These are phyloP conservation scores for Solanum sejunctum DNA, from an alignment of 257 asterid genomes.

Conservation along the genomic window DNA sequence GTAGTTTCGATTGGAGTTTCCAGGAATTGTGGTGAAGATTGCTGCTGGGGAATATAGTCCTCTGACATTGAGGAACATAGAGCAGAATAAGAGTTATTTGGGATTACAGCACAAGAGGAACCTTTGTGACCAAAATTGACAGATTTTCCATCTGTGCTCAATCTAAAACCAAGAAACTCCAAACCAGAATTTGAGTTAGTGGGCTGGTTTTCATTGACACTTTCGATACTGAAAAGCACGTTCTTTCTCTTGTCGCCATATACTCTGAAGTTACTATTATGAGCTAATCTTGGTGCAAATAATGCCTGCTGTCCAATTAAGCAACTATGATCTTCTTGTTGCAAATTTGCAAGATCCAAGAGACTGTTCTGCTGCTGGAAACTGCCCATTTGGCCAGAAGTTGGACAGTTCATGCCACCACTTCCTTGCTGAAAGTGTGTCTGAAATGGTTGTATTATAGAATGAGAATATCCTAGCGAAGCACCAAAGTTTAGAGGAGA, in stretches of 20 bases:
- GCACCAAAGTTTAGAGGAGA: neutral
- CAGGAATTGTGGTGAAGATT: neutral
- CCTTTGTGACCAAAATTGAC: slow-evolving; percentile 23
- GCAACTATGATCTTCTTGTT: neutral
- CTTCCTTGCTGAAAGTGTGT: neutral
- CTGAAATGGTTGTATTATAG: neutral
- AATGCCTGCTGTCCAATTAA: neutral
- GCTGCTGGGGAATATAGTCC: neutral
- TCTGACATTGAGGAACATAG: neutral
- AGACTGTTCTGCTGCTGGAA: neutral
- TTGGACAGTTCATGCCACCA: neutral
- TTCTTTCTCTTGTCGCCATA: slow-evolving; percentile 26
- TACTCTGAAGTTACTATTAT: slow-evolving; percentile 5
- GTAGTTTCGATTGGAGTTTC: neutral
- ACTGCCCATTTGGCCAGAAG: neutral
- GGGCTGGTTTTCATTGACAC: neutral
- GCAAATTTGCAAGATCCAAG: neutral
- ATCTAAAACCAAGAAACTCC: slow-evolving; percentile 39
- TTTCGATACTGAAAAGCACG: slow-evolving; percentile 12
- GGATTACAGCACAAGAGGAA: neutral
- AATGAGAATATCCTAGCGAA: neutral
- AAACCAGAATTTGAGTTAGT: neutral
- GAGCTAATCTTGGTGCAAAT: neutral
- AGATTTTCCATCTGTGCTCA: slow-evolving; percentile 31
- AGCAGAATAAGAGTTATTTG: neutral